A percentile compares a stretch with the other conserved stretches of the same genome.
These are phyloP conservation scores for Hypoxylon rickii DNA, from an alignment of 495 filamentous ascomycete species.

Conservation along the genomic window DNA sequence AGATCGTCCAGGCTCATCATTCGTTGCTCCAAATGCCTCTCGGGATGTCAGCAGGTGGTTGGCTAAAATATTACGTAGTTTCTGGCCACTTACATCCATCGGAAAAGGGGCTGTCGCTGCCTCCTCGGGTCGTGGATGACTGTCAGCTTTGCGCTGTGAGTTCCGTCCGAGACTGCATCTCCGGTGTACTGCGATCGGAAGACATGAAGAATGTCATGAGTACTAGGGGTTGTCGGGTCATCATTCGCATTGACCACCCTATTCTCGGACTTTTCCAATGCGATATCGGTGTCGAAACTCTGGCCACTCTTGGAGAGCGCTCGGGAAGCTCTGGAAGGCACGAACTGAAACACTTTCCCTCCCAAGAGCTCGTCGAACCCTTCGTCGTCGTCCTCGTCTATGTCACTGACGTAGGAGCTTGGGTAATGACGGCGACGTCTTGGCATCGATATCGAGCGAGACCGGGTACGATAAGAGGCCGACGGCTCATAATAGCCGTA, in stretches of 20 bases:
- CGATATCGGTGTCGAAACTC: constrained; percentile 13
- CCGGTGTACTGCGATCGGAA: constrained; percentile 36
- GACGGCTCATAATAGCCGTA: neutral
- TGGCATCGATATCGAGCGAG: constrained; percentile 9
- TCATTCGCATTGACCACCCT: neutral
- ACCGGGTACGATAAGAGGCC: constrained; percentile 8
- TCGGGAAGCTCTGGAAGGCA: constrained; percentile 17
- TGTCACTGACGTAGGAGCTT: constrained; percentile 3
- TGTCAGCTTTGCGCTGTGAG: constrained; percentile 30
- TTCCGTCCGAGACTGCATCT: constrained; percentile 32
- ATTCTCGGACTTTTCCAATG: constrained; percentile 14
- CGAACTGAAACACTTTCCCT: constrained; percentile 20
- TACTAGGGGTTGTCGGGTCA: constrained; percentile 2
- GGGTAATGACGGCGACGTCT: neutral
- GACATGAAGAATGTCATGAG: constrained; percentile 15
- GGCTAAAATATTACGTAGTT: neutral
- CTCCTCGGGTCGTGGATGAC: constrained; percentile 21
- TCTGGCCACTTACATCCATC: constrained; percentile 43
- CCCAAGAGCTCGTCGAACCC: constrained; percentile 18
- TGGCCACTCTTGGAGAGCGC: constrained; percentile 17
- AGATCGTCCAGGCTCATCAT: constrained; percentile 39
- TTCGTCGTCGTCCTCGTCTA: constrained; percentile 12
- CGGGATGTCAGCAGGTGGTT: constrained; percentile 1
- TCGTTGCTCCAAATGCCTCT: constrained; percentile 33
- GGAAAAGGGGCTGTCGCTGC: constrained; percentile 28